These are phyloP conservation scores for Penicillium sp. DNA, from an alignment of 2,329 filamentous ascomycete species.

Conservation along the genomic window DNA sequence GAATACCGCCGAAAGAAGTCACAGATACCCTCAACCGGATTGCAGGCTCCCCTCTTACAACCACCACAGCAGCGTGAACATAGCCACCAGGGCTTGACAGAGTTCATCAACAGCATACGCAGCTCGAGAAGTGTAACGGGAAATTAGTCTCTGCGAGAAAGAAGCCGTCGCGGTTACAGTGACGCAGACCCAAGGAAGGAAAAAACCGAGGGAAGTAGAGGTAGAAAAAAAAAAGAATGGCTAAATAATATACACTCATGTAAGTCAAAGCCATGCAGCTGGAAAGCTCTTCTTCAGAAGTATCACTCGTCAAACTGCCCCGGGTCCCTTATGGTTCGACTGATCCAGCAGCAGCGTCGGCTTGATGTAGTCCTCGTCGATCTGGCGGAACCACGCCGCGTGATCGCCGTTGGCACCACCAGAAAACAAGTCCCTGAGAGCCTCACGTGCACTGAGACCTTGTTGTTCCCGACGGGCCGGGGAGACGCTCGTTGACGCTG, in stretches of 20 bases:
- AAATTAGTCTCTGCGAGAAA: too few relatives aligned
- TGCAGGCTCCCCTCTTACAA: too few relatives aligned
- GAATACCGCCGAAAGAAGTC: too few relatives aligned
- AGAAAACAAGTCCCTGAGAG: conserved; percentile 75
- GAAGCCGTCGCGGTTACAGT: too few relatives aligned
- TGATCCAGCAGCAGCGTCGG: conserved; percentile 82
- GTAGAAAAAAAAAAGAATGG: conserved; percentile 1
- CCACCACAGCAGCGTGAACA: too few relatives aligned
- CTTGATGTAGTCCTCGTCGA: conserved; percentile 97
- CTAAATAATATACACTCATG: conserved; percentile 23
- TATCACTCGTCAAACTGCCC: conserved; percentile 32
- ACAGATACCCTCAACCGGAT: too few relatives aligned
- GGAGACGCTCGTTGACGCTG: conserved; percentile 26
- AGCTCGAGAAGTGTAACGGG: too few relatives aligned
- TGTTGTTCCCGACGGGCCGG: conserved; percentile 28
- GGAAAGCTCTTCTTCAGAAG: too few relatives aligned
- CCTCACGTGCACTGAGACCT: conserved; percentile 66
- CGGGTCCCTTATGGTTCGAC: conserved; percentile 43
- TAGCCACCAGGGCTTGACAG: too few relatives aligned
- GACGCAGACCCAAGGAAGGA: too few relatives aligned
- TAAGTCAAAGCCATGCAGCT: conserved; percentile 9
- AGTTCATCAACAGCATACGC: too few relatives aligned
- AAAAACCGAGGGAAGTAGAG: too few relatives aligned
- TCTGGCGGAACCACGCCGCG: conserved; percentile 80
- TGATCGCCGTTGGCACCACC: conserved; percentile 74